Percentiles rank a stretch among this genome's conserved stretches.
Evolutionary conservation across 306 rosid genomes (phyloP).

Genomic region (Ceratonia siliqua): DNA sequence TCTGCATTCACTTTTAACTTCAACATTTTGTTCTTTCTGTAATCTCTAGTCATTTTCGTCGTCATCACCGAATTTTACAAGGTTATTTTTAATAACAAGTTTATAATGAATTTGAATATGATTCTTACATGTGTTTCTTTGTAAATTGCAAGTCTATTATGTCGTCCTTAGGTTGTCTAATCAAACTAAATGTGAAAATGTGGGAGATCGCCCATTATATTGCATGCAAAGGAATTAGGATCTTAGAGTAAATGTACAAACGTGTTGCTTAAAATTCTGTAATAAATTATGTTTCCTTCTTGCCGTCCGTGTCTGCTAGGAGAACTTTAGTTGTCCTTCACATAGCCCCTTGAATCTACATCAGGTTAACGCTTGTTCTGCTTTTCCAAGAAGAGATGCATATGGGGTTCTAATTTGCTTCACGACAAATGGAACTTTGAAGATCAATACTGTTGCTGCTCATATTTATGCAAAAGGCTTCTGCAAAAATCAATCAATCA

Average conservation of each 20-base stretch:
- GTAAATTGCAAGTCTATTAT: too few species aligned
- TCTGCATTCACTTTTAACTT: slow-evolving; percentile 26
- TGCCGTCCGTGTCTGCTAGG: neutral
- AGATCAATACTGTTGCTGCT: slow-evolving; percentile 5
- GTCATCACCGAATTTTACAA: neutral
- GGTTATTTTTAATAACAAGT: neutral
- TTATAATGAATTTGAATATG: neutral
- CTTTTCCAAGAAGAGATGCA: slow-evolving; percentile 9
- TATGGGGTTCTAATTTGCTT: slow-evolving; percentile 25
- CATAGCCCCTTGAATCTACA: neutral
- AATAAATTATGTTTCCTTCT: neutral
- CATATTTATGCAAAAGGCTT: slow-evolving; percentile 16
- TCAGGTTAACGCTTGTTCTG: neutral
- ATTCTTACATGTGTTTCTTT: neutral
- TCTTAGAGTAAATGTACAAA: too few species aligned
- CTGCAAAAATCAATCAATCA: slow-evolving; percentile 31
- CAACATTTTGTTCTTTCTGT: slow-evolving; percentile 35
- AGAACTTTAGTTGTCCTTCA: neutral
- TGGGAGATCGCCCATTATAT: neutral
- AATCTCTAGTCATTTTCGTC: slow-evolving; percentile 29
- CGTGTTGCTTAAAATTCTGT: too few species aligned
- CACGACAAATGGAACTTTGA: slow-evolving; percentile 31
- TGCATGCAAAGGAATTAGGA: too few species aligned
- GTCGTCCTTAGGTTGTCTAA: neutral
- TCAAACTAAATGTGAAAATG: too few species aligned